These are phyloP conservation scores for Salvia hispanica DNA, from an alignment of 257 asterid genomes.

Conservation along the genomic window DNA sequence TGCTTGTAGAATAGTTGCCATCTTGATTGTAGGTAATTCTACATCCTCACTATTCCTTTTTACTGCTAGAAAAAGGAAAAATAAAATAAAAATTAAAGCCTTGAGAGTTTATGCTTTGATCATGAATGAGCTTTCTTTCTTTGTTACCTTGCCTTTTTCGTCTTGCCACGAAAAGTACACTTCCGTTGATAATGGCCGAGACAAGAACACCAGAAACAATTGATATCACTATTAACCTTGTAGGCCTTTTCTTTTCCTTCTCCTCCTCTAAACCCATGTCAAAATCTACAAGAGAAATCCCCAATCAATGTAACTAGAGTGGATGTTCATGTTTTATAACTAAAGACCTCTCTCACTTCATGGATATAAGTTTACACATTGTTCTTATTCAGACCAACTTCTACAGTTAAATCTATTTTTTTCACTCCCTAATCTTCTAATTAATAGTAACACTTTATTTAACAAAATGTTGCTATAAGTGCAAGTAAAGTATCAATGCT, in stretches of 20 bases:
- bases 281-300: neutral
- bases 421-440: too few species aligned
- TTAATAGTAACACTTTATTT: too few species aligned
- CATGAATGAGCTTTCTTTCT: neutral
- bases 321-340: too few species aligned
- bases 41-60: constrained; percentile 27
- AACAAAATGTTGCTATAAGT: too few species aligned
- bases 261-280: neutral
- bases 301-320: too few species aligned
- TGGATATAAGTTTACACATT: too few species aligned
- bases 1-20: constrained; percentile 39
- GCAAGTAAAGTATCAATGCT: too few species aligned
- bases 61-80: neutral
- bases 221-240: constrained; percentile 19
- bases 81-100: too few species aligned
- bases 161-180: constrained; percentile 2
- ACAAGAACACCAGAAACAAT: constrained; percentile 23
- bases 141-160: constrained; percentile 28
- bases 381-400: too few species aligned
- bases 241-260: constrained; percentile 7
- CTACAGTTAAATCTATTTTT: too few species aligned
- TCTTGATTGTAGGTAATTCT: constrained; percentile 39
- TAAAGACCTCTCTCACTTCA: too few species aligned
- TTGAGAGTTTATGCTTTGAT: neutral
- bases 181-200: constrained; percentile 18